Conservation (phyloP, 2,329 filamentous ascomycete species). For the Davidsoniella eucalypti region DNA sequence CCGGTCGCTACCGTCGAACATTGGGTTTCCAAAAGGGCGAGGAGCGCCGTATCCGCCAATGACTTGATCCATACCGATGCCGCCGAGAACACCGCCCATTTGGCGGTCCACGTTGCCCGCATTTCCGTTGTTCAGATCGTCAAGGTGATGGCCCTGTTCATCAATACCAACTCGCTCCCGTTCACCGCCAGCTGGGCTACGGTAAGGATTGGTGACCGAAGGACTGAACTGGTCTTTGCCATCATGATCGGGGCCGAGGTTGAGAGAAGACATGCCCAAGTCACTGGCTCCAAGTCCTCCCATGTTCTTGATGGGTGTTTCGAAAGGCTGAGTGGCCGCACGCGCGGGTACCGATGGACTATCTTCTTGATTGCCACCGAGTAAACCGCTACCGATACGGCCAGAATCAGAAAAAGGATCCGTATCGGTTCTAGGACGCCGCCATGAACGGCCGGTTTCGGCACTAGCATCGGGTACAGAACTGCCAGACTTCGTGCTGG, state of each 20-base stretch:
- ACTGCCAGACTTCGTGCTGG: slow-evolving; percentile 21
- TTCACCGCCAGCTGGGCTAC: slow-evolving; percentile 68
- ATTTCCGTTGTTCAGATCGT: slow-evolving; percentile 31
- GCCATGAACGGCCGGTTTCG: slow-evolving; percentile 34
- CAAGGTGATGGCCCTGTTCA: slow-evolving; percentile 40
- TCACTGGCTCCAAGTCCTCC: slow-evolving; percentile 21
- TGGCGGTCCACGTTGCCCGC: slow-evolving; percentile 13
- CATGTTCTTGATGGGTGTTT: slow-evolving; percentile 36
- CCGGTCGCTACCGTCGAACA: slow-evolving; percentile 61
- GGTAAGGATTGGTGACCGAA: slow-evolving; percentile 90
- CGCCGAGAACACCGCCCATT: slow-evolving; percentile 3
- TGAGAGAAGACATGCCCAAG: slow-evolving; percentile 46
- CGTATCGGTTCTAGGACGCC: slow-evolving; percentile 51
- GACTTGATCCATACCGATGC: slow-evolving; percentile 20
- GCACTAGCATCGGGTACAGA: slow-evolving; percentile 17
- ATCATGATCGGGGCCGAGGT: slow-evolving; percentile 31
- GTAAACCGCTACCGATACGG: slow-evolving; percentile 20
- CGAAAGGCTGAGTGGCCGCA: slow-evolving; percentile 10
- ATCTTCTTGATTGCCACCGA: slow-evolving; percentile 38
- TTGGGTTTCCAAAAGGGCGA: slow-evolving; percentile 31
- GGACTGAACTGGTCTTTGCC: slow-evolving; percentile 66
- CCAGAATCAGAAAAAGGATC: slow-evolving; percentile 59
- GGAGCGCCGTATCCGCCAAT: slow-evolving; percentile 36
- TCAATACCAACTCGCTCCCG: slow-evolving; percentile 22
- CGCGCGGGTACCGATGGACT: slow-evolving; percentile 27